Evolutionary conservation across 2,329 filamentous ascomycete species (phyloP).

Genomic region (Calonectria honghensis): DNA sequence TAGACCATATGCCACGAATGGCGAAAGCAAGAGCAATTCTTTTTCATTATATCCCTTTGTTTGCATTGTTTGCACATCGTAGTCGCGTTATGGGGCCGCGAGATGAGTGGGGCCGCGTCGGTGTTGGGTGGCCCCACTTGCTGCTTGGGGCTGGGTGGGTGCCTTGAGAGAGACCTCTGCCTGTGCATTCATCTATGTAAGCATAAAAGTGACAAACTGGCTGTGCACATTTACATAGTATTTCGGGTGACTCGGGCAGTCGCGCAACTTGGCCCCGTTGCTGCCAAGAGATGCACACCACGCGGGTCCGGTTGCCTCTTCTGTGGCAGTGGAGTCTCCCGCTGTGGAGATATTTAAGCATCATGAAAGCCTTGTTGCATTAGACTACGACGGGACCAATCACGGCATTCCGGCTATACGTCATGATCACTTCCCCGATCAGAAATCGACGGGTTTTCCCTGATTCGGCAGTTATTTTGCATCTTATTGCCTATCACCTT

Average conservation of each 20-base stretch:
- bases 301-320: background rate
- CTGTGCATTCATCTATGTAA: background rate
- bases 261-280: background rate
- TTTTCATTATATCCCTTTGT: slow-evolving; percentile 22
- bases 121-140: background rate
- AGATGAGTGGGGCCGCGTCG: background rate
- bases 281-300: background rate
- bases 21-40: background rate
- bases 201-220: background rate
- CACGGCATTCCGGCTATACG: background rate
- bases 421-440: background rate
- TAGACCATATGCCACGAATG: slow-evolving; percentile 32
- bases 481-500: background rate
- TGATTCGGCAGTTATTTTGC: background rate
- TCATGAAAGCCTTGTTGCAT: background rate
- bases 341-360: background rate
- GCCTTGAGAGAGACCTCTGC: background rate
- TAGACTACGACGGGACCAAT: background rate
- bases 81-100: background rate
- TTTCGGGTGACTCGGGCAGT: background rate
- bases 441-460: background rate
- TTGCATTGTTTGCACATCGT: slow-evolving; percentile 11
- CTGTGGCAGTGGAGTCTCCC: background rate
- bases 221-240: background rate
- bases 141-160: background rate